Evolutionary conservation across 2,329 filamentous ascomycete species (phyloP).

Genomic region (Trichoderma arundinaceum): DNA sequence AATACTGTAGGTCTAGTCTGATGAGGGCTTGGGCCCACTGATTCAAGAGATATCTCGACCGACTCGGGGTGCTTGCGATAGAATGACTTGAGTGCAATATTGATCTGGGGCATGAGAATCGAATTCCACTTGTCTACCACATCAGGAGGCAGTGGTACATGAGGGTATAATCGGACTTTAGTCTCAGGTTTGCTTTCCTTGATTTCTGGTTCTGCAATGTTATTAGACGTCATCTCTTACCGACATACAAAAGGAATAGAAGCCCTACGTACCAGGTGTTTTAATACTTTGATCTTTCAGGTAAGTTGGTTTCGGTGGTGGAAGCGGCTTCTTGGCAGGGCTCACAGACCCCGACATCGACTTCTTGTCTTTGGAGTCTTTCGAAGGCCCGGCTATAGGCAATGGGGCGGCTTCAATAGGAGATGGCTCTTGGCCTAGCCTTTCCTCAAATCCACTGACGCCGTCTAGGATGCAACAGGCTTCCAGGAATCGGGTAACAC

Average conservation of each 20-base stretch:
- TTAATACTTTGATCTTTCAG: not conserved
- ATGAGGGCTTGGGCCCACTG: slow-evolving; percentile 70
- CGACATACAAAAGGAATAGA: not conserved
- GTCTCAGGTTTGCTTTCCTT: slow-evolving; percentile 40
- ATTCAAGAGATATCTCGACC: slow-evolving; percentile 77
- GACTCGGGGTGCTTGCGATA: slow-evolving; percentile 77
- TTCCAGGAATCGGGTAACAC: slow-evolving; percentile 63
- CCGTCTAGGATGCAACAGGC: slow-evolving; percentile 66
- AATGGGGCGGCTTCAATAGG: slow-evolving; percentile 33
- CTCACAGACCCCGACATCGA: not conserved
- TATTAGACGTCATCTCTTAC: not conserved
- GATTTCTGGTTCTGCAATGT: slow-evolving; percentile 33
- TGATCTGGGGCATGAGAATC: slow-evolving; percentile 73
- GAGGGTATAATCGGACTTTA: slow-evolving; percentile 64
- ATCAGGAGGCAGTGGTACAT: slow-evolving; percentile 62
- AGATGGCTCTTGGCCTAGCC: slow-evolving; percentile 55
- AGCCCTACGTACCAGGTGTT: not conserved
- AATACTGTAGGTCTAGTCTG: slow-evolving; percentile 74
- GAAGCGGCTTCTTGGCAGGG: slow-evolving; percentile 27
- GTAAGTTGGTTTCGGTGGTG: not conserved
- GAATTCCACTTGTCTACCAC: slow-evolving; percentile 74
- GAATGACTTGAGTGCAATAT: slow-evolving; percentile 71
- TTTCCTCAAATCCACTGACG: slow-evolving; percentile 61
- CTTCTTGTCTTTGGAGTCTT: slow-evolving; percentile 26
- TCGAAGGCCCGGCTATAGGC: slow-evolving; percentile 9